Conservation (phyloP, 2,329 filamentous ascomycete species). For the Monascus ruber region DNA sequence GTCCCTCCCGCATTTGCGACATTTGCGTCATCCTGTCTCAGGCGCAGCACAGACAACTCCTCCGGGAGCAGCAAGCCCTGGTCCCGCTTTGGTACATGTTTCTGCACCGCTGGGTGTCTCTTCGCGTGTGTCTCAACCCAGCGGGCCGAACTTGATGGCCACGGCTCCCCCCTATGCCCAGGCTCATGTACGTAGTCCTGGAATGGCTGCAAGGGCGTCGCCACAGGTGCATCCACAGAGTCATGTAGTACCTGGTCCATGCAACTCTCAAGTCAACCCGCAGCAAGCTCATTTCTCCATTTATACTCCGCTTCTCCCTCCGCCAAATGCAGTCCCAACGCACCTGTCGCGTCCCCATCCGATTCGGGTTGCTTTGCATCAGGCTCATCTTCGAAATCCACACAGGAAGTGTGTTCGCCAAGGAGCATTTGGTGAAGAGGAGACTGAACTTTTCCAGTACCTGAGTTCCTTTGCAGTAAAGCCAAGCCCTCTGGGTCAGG, state of each 20-base stretch:
- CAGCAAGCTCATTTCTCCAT: not conserved
- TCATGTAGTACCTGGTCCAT: not conserved
- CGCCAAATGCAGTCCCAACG: conserved; percentile 16
- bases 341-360: conserved; percentile 36
- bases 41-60: no score
- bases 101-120: no score
- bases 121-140: no score
- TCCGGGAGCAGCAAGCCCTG: no score
- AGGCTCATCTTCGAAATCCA: conserved; percentile 47
- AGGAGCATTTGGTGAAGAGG: conserved; percentile 8
- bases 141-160: no score
- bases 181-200: not conserved
- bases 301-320: conserved; percentile 25
- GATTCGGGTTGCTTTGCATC: conserved; percentile 43
- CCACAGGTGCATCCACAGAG: not conserved
- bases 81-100: no score
- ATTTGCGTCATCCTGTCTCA: no score
- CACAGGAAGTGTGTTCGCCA: conserved; percentile 23
- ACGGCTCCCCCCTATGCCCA: no score
- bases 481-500: conserved; percentile 18
- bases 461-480: conserved; percentile 19
- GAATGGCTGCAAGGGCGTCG: not conserved
- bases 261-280: not conserved
- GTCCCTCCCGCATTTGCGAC: no score
- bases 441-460: conserved; percentile 26